phyloP scores from a whole-genome alignment of 2,329 filamentous ascomycete species.

The Fusarium marasasianum region DNA sequence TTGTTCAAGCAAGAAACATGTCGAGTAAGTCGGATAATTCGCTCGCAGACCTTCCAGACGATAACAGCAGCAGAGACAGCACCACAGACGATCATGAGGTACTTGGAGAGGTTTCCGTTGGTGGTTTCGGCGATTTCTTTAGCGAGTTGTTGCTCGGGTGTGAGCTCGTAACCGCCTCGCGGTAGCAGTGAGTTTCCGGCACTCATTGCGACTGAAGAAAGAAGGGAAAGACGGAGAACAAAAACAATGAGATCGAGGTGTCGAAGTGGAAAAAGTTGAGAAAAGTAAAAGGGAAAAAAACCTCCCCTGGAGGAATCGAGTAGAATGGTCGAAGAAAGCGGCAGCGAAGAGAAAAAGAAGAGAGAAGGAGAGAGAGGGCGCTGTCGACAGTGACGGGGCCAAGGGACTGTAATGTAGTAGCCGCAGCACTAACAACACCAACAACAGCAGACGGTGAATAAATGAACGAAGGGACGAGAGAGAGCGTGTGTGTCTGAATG shows the following conservation, averaged over 20 bases:
- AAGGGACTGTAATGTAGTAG: constrained; percentile 33
- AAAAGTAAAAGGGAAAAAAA: not conserved
- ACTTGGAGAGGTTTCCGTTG: constrained; percentile 65
- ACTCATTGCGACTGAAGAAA: constrained; percentile 31
- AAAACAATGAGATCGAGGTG: constrained; percentile 12
- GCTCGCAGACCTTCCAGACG: constrained; percentile 71
- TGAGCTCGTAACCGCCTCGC: constrained; percentile 26
- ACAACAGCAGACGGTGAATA: not conserved
- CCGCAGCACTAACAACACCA: not conserved
- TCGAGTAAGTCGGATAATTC: constrained; percentile 73
- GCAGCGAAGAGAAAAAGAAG: constrained; percentile 13
- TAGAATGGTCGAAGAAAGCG: constrained; percentile 1
- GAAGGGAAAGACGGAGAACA: not conserved
- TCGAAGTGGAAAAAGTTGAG: constrained; percentile 7
- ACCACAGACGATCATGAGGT: constrained; percentile 71
- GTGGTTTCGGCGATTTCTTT: constrained; percentile 18
- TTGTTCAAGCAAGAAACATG: constrained; percentile 80
- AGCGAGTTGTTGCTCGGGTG: constrained; percentile 23
- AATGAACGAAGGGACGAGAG: not conserved
- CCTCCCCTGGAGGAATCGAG: constrained; percentile 33
- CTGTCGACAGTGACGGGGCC: not conserved
- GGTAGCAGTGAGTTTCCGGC: constrained; percentile 37
- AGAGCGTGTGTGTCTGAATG: not conserved
- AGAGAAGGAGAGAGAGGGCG: constrained; percentile 3
- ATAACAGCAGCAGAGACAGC: constrained; percentile 70